A percentile compares a stretch with the other conserved stretches of the same genome.
Evolutionary conservation across 2,329 filamentous ascomycete species (phyloP).

Genomic region (Colletotrichum liriopes): DNA sequence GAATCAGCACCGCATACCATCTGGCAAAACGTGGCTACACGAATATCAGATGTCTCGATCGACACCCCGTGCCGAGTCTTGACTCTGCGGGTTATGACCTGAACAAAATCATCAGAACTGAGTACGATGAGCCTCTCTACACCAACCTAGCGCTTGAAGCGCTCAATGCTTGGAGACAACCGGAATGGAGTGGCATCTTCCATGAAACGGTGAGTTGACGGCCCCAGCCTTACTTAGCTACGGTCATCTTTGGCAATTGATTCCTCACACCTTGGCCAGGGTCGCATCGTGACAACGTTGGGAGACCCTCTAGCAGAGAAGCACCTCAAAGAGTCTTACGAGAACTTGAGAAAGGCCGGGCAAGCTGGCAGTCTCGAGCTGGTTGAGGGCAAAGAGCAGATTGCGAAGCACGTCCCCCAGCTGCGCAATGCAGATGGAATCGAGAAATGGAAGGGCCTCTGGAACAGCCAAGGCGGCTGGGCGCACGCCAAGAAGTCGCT

Average conservation of each 20-base stretch:
- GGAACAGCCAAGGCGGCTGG: conserved; percentile 40
- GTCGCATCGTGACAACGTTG: conserved; percentile 39
- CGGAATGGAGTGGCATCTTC: conserved; percentile 39
- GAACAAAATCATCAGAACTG: conserved; percentile 39
- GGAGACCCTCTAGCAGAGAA: conserved; percentile 30
- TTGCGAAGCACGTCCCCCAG: conserved; percentile 31
- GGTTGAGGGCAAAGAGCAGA: conserved; percentile 31
- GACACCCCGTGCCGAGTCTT: conserved; percentile 32
- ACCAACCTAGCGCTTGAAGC: conserved; percentile 26
- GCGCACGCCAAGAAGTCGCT: conserved; percentile 22
- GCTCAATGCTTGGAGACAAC: conserved; percentile 38
- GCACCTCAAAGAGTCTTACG: conserved; percentile 40
- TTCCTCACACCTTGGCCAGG: conserved; percentile 16
- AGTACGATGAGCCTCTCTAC: conserved; percentile 39
- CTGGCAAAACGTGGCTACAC: conserved; percentile 43
- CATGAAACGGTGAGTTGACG: conserved; percentile 39
- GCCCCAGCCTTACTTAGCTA: not conserved
- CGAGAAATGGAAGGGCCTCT: conserved; percentile 37
- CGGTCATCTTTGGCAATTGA: not conserved
- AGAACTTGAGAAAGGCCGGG: conserved; percentile 27
- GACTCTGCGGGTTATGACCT: conserved; percentile 43
- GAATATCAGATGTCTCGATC: conserved; percentile 41
- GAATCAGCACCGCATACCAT: conserved; percentile 38
- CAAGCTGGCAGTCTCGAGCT: conserved; percentile 26
- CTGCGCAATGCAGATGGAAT: conserved; percentile 28